Conservation (phyloP, 495 filamentous ascomycete species). For the Pyrenula aspistea region DNA sequence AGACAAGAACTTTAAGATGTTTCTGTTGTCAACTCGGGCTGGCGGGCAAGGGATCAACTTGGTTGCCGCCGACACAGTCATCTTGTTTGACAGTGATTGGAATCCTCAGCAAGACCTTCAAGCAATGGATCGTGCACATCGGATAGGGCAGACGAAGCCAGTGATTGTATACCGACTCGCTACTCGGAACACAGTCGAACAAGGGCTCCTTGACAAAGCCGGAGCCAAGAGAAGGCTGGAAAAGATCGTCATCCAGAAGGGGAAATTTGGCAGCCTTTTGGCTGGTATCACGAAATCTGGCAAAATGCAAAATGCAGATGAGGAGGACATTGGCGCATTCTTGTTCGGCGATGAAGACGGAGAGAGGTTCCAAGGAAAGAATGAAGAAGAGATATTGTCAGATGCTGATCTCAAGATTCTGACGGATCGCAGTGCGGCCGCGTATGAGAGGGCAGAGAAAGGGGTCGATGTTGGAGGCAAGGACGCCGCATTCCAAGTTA, state of each 20-base stretch:
- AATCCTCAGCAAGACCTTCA: constrained; percentile 97
- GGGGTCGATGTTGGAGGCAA: constrained; percentile 46
- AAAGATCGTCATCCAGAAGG: constrained; percentile 92
- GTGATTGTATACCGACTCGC: constrained; percentile 94
- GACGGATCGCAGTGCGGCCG: constrained; percentile 76
- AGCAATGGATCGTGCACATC: constrained; percentile 87
- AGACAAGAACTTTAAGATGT: constrained; percentile 56
- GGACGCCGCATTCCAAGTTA: constrained; percentile 50
- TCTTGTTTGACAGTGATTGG: constrained; percentile 80
- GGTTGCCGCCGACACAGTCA: constrained; percentile 58
- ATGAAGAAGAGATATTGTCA: constrained; percentile 49
- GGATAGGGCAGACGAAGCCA: constrained; percentile 84
- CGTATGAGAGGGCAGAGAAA: constrained; percentile 68
- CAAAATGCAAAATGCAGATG: constrained; percentile 9
- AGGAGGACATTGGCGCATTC: constrained; percentile 32
- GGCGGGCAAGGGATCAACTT: constrained; percentile 94
- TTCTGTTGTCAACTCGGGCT: constrained; percentile 79
- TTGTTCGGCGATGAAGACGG: constrained; percentile 38
- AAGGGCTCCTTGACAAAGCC: constrained; percentile 74
- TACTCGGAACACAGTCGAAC: constrained; percentile 85
- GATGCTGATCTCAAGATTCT: constrained; percentile 67
- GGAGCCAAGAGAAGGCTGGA: constrained; percentile 91
- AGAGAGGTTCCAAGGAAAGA: constrained; percentile 40
- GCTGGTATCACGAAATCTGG: constrained; percentile 7
- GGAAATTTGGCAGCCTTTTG: constrained; percentile 50